A percentile compares a stretch with the other conserved stretches of the same genome.
Conservation (phyloP, 2,329 filamentous ascomycete genomes). For the Akanthomyces uredinophilus region DNA sequence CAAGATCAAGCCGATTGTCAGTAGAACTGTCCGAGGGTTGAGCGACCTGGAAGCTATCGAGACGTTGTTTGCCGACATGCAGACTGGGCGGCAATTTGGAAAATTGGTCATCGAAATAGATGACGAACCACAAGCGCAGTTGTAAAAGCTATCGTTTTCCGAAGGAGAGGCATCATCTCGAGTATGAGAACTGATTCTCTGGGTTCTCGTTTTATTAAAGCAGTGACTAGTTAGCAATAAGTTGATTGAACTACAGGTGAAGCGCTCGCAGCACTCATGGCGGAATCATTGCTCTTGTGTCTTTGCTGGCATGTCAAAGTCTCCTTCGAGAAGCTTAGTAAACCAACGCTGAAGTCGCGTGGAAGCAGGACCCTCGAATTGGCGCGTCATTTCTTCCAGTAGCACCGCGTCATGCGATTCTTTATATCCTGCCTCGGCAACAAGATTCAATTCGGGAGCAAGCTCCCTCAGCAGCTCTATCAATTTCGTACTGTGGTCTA, state of each 20-base stretch:
- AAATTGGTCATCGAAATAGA: conserved; percentile 78
- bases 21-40: conserved; percentile 65
- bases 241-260: no score
- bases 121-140: conserved; percentile 30
- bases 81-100: conserved; percentile 79
- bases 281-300: not conserved
- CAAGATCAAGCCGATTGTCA: conserved; percentile 72
- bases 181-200: not conserved
- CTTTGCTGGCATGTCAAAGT: not conserved
- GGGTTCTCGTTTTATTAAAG: no score
- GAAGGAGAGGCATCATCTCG: not conserved
- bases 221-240: no score
- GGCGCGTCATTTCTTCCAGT: conserved; percentile 8
- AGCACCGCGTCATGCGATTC: conserved; percentile 13
- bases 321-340: not conserved
- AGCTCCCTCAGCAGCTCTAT: conserved; percentile 1
- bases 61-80: conserved; percentile 81
- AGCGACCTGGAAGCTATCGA: conserved; percentile 74
- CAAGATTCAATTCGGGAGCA: conserved; percentile 10
- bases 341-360: not conserved
- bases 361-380: not conserved
- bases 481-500: not conserved
- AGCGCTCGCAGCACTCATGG: no score
- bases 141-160: conserved; percentile 26
- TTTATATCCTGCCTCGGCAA: not conserved